Percentiles rank a stretch among this genome's conserved stretches.
Conservation (phyloP, 1,284 basidiomycete genomes). For the Trichosporon asahii region DNA sequence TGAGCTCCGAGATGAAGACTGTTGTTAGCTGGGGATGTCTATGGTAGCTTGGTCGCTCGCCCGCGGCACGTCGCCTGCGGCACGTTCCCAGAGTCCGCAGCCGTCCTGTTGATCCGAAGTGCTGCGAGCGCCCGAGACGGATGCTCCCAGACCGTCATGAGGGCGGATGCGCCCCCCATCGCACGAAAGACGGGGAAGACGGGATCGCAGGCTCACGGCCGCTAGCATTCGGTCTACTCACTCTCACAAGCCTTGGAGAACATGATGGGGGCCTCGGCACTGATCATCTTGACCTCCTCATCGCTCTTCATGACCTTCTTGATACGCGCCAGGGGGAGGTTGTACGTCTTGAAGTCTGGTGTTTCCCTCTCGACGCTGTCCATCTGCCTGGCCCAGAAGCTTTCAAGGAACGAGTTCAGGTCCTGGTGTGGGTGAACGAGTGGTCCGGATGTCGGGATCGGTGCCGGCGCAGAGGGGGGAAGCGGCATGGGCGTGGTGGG, state of each 20-base stretch:
- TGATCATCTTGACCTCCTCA: conserved; percentile 97
- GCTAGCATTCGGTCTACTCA: too few relatives aligned
- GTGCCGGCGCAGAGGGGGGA: conserved; percentile 6
- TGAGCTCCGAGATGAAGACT: conserved; percentile 95
- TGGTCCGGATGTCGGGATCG: conserved; percentile 25
- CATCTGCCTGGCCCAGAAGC: conserved; percentile 52
- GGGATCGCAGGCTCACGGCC: too few relatives aligned
- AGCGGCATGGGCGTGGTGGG: neutral
- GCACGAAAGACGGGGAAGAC: neutral
- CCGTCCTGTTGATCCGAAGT: too few relatives aligned
- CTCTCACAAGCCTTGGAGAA: conserved; percentile 96
- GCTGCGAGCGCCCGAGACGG: neutral
- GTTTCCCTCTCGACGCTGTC: conserved; percentile 46
- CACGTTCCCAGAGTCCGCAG: too few relatives aligned
- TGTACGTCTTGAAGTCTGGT: conserved; percentile 47
- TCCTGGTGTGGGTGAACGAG: conserved; percentile 46
- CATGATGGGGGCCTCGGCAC: conserved; percentile 85
- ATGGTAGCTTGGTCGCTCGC: too few relatives aligned
- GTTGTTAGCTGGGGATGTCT: conserved; percentile 16
- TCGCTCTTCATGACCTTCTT: conserved; percentile 99
- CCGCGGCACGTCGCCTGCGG: too few relatives aligned
- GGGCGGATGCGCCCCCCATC: neutral
- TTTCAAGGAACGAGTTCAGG: conserved; percentile 46
- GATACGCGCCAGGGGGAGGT: conserved; percentile 67
- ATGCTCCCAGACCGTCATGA: neutral